Conservation (phyloP, 75 land plant species). For the Pinus tabuliformis region DNA sequence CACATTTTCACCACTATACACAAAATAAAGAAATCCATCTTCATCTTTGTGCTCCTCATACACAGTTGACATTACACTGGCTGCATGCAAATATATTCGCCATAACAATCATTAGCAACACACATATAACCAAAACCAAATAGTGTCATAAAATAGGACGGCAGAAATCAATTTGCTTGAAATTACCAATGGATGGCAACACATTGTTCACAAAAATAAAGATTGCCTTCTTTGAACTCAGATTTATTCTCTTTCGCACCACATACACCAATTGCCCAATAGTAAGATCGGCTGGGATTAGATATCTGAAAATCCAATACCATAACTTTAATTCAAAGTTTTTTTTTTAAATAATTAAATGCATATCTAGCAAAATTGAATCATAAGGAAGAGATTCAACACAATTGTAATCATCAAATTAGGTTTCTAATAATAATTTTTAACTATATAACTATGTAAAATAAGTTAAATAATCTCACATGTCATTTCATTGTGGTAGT, state of each 20-base stretch:
- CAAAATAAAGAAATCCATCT: slow-evolving; percentile 55
- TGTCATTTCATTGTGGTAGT: too few relatives aligned
- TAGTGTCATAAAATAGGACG: not conserved
- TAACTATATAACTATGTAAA: too few relatives aligned
- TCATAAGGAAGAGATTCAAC: too few relatives aligned
- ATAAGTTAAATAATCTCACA: too few relatives aligned
- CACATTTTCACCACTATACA: slow-evolving; percentile 59
- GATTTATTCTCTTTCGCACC: slow-evolving; percentile 57
- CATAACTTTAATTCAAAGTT: not conserved
- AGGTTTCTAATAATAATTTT: too few relatives aligned
- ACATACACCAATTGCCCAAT: slow-evolving; percentile 62
- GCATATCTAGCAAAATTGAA: not conserved
- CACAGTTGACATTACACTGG: slow-evolving; percentile 39
- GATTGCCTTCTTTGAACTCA: slow-evolving; percentile 52
- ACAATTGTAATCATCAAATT: too few relatives aligned
- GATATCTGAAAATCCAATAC: slow-evolving; percentile 26
- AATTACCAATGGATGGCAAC: slow-evolving; percentile 52
- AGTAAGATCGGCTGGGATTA: slow-evolving; percentile 28
- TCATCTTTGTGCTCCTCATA: slow-evolving; percentile 60
- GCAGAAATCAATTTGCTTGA: not conserved
- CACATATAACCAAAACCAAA: not conserved
- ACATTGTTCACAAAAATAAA: slow-evolving; percentile 65
- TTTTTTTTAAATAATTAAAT: too few relatives aligned
- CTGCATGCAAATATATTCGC: slow-evolving; percentile 18
- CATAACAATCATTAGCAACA: not conserved